These are phyloP conservation scores for Blastobotrys ciferrii DNA, from an alignment of 1,139 yeast genomes.

Conservation along the genomic window DNA sequence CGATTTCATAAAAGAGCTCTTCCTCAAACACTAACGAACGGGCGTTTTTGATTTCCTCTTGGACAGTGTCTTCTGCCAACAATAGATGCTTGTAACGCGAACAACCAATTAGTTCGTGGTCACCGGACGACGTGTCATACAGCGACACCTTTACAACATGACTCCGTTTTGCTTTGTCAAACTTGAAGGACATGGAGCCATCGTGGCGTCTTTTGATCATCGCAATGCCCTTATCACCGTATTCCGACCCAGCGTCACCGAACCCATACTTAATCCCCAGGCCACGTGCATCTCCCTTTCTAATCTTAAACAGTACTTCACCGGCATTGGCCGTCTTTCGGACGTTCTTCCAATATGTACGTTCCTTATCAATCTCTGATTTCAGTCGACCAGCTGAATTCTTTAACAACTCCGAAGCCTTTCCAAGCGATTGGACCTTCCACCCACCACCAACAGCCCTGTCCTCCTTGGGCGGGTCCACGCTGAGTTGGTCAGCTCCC, in stretches of 20 bases:
- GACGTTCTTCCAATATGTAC: slow-evolving; percentile 69
- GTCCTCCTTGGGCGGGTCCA: slow-evolving; percentile 34
- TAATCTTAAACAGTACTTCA: slow-evolving; percentile 71
- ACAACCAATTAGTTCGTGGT: slow-evolving; percentile 27
- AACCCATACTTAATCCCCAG: slow-evolving; percentile 86
- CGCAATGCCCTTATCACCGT: slow-evolving; percentile 73
- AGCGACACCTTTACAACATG: slow-evolving; percentile 43
- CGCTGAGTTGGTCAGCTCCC: slow-evolving; percentile 53
- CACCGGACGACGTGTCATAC: slow-evolving; percentile 27
- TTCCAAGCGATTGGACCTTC: slow-evolving; percentile 69
- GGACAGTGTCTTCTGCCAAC: slow-evolving; percentile 25
- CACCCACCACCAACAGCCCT: slow-evolving; percentile 72
- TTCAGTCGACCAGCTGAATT: slow-evolving; percentile 52
- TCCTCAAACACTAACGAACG: slow-evolving; percentile 80
- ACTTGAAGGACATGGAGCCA: slow-evolving; percentile 35
- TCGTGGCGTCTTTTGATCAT: slow-evolving; percentile 46
- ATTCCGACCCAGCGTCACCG: slow-evolving; percentile 85
- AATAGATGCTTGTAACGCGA: slow-evolving; percentile 21
- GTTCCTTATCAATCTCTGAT: slow-evolving; percentile 60
- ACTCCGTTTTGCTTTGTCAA: slow-evolving; percentile 32
- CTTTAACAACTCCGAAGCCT: slow-evolving; percentile 52
- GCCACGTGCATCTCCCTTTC: slow-evolving; percentile 51
- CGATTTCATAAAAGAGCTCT: slow-evolving; percentile 68
- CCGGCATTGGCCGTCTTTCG: slow-evolving; percentile 53
- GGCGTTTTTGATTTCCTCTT: slow-evolving; percentile 37